phyloP scores from a whole-genome alignment of 2,329 filamentous ascomycete genomes.

The Cytospora mali region DNA sequence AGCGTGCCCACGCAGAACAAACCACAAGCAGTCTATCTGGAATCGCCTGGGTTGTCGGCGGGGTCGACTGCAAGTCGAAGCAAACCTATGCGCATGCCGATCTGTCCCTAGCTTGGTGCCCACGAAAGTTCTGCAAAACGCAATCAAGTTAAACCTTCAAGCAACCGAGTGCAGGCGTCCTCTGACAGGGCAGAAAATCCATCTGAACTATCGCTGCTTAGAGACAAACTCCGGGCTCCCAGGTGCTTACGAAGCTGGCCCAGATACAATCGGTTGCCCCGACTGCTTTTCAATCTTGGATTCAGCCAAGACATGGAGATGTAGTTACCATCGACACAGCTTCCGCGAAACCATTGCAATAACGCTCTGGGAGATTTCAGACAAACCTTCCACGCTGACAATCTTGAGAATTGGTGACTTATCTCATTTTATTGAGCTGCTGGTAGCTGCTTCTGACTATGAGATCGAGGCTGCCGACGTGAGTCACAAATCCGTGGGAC shows the following conservation, averaged over 20 bases:
- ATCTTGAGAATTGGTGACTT: not conserved
- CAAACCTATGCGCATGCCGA: not conserved
- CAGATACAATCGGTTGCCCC: not conserved
- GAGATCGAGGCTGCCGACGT: not conserved
- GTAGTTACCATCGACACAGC: not conserved
- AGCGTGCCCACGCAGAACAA: not conserved
- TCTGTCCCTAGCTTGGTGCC: not conserved
- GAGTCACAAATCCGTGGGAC: too few relatives aligned
- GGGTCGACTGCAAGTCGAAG: not conserved
- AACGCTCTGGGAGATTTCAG: not conserved
- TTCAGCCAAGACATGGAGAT: not conserved
- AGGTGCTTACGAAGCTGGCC: too few relatives aligned
- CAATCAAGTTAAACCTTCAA: not conserved
- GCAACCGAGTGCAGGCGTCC: too few relatives aligned
- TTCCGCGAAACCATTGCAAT: not conserved
- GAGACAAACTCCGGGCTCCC: too few relatives aligned
- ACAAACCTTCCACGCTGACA: not conserved
- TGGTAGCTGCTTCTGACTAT: not conserved
- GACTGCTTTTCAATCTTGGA: not conserved
- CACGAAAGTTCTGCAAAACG: not conserved
- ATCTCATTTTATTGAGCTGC: not conserved
- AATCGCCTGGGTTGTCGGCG: not conserved
- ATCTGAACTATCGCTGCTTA: too few relatives aligned
- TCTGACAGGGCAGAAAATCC: too few relatives aligned
- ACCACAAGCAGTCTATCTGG: not conserved